Evolutionary conservation across 768 basidiomycete species (phyloP).

Genomic region (Leucogyrophana mollusca): DNA sequence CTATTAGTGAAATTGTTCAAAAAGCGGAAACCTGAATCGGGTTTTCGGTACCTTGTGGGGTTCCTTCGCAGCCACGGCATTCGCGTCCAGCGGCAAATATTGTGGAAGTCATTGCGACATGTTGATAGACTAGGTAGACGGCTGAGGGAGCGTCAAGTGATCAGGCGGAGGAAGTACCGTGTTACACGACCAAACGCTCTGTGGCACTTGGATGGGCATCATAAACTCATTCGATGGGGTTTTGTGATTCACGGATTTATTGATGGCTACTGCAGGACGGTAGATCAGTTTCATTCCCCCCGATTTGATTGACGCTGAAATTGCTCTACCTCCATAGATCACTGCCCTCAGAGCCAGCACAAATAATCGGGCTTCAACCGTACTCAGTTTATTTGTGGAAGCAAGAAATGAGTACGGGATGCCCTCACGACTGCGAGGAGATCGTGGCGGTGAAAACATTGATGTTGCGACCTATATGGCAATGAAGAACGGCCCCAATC

Average conservation of each 20-base stretch:
- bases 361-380: constrained; percentile 25
- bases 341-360: constrained; percentile 17
- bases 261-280: constrained; percentile 27
- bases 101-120: constrained; percentile 6
- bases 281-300: constrained; percentile 2
- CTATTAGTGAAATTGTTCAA: constrained; percentile 13
- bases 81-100: constrained; percentile 10
- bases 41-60: constrained; percentile 15
- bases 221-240: constrained; percentile 22
- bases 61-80: constrained; percentile 12
- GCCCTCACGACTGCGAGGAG: constrained; percentile 24
- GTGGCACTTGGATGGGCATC: constrained; percentile 25
- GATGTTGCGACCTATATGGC: constrained; percentile 28
- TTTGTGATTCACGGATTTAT: constrained; percentile 26
- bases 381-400: constrained; percentile 20
- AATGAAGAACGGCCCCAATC: constrained; percentile 17
- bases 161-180: constrained; percentile 7
- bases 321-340: constrained; percentile 14
- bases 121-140: constrained; percentile 8
- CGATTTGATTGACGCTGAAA: neutral
- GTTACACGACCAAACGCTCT: constrained; percentile 11
- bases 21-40: constrained; percentile 9
- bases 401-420: constrained; percentile 12
- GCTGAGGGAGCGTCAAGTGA: neutral
- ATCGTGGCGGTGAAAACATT: constrained; percentile 29